A percentile compares a stretch with the other conserved stretches of the same genome.
These are phyloP conservation scores for Ascomycota sp. DNA, from an alignment of 2,329 filamentous ascomycete genomes.

Conservation along the genomic window DNA sequence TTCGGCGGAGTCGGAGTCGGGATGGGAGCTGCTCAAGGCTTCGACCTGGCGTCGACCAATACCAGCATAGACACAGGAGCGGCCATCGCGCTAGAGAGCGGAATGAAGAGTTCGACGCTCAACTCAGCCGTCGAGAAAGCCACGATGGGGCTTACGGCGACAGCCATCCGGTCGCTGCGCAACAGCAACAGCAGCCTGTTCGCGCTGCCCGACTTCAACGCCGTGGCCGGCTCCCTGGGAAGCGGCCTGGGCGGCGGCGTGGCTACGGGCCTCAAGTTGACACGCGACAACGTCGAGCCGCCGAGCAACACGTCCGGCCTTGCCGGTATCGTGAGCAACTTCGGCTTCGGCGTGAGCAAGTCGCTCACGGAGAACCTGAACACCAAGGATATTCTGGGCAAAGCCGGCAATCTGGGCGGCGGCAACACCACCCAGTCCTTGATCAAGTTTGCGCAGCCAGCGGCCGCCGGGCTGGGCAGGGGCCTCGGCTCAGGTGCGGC, in stretches of 20 bases:
- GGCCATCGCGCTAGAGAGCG: slow-evolving; percentile 8
- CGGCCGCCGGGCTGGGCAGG: slow-evolving; percentile 9
- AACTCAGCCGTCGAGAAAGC: slow-evolving; percentile 10
- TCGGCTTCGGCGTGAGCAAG: slow-evolving; percentile 9
- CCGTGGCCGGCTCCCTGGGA: slow-evolving; percentile 6
- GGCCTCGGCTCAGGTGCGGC: slow-evolving; percentile 8
- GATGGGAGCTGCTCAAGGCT: slow-evolving; percentile 6
- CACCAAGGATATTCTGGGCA: not conserved
- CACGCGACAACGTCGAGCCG: slow-evolving; percentile 2
- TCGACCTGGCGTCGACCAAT: slow-evolving; percentile 4
- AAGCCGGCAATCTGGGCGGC: too few relatives aligned
- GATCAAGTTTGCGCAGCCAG: slow-evolving; percentile 3
- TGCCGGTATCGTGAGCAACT: slow-evolving; percentile 6
- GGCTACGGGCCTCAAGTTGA: slow-evolving; percentile 6
- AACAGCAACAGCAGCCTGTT: slow-evolving; percentile 1
- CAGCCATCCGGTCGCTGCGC: slow-evolving; percentile 8
- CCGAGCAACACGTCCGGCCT: slow-evolving; percentile 5
- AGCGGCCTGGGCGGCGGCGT: slow-evolving; percentile 7
- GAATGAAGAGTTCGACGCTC: slow-evolving; percentile 9
- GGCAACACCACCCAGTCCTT: too few relatives aligned
- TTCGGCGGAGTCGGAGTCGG: slow-evolving; percentile 8
- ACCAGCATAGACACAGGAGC: slow-evolving; percentile 3
- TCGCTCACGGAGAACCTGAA: slow-evolving; percentile 8
- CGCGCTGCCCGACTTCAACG: slow-evolving; percentile 3
- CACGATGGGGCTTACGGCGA: slow-evolving; percentile 9